A percentile compares a stretch with the other conserved stretches of the same genome.
Evolutionary conservation across 805 yeast species (phyloP).

Genomic region (Hanseniaspora valbyensis): DNA sequence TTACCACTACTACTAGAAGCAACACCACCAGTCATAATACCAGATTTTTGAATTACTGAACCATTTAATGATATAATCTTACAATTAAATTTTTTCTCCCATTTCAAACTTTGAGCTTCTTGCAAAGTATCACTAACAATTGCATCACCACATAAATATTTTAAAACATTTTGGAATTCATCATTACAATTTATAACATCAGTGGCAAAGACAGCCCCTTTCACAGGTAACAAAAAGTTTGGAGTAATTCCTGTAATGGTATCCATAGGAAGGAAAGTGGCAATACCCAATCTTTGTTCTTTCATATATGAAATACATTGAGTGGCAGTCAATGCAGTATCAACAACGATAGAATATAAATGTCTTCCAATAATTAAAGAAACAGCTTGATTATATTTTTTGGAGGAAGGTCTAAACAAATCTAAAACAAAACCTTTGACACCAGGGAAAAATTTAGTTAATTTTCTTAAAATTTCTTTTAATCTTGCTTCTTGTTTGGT

Average conservation of each 20-base stretch:
- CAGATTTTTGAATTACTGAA: conserved; percentile 69
- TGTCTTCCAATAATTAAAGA: conserved; percentile 67
- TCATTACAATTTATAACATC: conserved; percentile 67
- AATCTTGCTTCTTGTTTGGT: conserved; percentile 55
- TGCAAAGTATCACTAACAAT: conserved; percentile 62
- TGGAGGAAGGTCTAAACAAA: conserved; percentile 63
- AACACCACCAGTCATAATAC: conserved; percentile 86
- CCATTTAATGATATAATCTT: conserved; percentile 79
- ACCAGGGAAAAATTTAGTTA: conserved; percentile 71
- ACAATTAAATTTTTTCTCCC: conserved; percentile 47
- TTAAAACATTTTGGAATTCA: conserved; percentile 61
- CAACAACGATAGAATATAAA: conserved; percentile 77
- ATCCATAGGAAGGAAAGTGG: conserved; percentile 82
- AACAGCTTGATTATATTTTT: conserved; percentile 61
- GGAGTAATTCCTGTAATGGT: conserved; percentile 51
- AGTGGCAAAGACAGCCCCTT: conserved; percentile 36
- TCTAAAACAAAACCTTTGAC: conserved; percentile 75
- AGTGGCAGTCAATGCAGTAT: conserved; percentile 53
- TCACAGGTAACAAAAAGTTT: conserved; percentile 33
- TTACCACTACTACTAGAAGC: conserved; percentile 35
- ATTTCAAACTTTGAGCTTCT: conserved; percentile 59
- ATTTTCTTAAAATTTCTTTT: conserved; percentile 58
- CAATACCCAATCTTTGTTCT: conserved; percentile 74
- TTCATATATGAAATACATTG: conserved; percentile 70
- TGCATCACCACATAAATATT: conserved; percentile 68